Percentiles rank a stretch among this genome's conserved stretches.
These are phyloP conservation scores for Yarrowia yakushimensis DNA, from an alignment of 805 yeast species.

Conservation along the genomic window DNA sequence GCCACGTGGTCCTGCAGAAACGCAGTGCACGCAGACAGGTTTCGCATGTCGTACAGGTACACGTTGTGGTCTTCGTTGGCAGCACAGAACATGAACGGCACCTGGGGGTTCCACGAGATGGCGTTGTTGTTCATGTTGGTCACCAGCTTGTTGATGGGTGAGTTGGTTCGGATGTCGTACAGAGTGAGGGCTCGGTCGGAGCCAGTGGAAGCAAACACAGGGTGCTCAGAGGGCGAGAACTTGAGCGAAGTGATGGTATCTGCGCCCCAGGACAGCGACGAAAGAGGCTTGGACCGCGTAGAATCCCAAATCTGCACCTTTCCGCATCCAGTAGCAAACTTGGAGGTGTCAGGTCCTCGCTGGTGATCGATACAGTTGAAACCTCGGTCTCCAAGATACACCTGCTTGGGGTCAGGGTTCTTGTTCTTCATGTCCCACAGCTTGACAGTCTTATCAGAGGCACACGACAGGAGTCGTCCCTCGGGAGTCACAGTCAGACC, in stretches of 20 bases:
- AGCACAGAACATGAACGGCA: slow-evolving; percentile 87
- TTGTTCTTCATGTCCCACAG: slow-evolving; percentile 69
- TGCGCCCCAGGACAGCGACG: slow-evolving; percentile 92
- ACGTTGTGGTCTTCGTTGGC: slow-evolving; percentile 94
- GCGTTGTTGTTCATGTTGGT: slow-evolving; percentile 80
- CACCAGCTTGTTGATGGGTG: slow-evolving; percentile 88
- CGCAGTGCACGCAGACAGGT: slow-evolving; percentile 72
- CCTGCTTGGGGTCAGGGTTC: slow-evolving; percentile 61
- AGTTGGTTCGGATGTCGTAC: slow-evolving; percentile 84
- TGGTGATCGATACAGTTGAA: slow-evolving; percentile 87
- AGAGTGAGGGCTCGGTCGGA: slow-evolving; percentile 86
- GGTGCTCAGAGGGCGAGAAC: slow-evolving; percentile 87
- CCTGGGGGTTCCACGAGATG: slow-evolving; percentile 96
- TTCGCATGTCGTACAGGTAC: slow-evolving; percentile 95
- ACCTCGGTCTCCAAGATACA: slow-evolving; percentile 79
- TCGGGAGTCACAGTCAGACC: slow-evolving; percentile 76
- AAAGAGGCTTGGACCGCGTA: slow-evolving; percentile 68
- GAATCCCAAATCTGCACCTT: slow-evolving; percentile 90
- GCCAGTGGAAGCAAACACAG: slow-evolving; percentile 82
- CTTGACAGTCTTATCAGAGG: slow-evolving; percentile 85
- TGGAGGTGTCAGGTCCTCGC: slow-evolving; percentile 48
- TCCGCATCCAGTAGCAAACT: slow-evolving; percentile 91
- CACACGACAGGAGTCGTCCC: slow-evolving; percentile 70
- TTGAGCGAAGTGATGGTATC: slow-evolving; percentile 80
- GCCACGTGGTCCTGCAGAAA: slow-evolving; percentile 94